A percentile compares a stretch with the other conserved stretches of the same genome.
Evolutionary conservation across 2,329 filamentous ascomycete genomes (phyloP).

Genomic region (Monilinia fructicola): DNA sequence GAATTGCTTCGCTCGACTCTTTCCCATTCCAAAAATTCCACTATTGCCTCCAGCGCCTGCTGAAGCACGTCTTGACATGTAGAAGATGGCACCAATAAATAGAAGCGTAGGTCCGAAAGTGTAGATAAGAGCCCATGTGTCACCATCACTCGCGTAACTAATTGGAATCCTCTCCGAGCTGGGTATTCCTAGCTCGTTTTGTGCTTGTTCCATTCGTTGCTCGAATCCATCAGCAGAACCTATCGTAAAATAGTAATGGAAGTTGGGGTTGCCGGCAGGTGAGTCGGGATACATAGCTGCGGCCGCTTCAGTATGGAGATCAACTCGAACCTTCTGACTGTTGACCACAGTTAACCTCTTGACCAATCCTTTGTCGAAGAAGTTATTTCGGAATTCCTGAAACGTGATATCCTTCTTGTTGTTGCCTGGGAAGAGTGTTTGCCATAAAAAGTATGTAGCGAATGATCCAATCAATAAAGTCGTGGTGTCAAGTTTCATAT

Average conservation of each 20-base stretch:
- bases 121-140: constrained; percentile 58
- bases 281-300: constrained; percentile 74
- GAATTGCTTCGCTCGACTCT: constrained; percentile 94
- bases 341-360: constrained; percentile 86
- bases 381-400: constrained; percentile 93
- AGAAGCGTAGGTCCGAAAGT: constrained; percentile 66
- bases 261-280: constrained; percentile 63
- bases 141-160: constrained; percentile 76
- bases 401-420: constrained; percentile 83
- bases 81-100: constrained; percentile 80
- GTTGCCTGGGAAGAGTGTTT: constrained; percentile 65
- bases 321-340: constrained; percentile 73
- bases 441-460: constrained; percentile 62
- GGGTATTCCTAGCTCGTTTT: constrained; percentile 83
- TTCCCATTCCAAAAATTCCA: constrained; percentile 93
- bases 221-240: constrained; percentile 94
- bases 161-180: constrained; percentile 88
- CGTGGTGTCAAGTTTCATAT: constrained; percentile 38
- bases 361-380: constrained; percentile 93
- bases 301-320: constrained; percentile 73
- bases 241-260: constrained; percentile 92
- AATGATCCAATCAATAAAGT: constrained; percentile 51
- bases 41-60: constrained; percentile 64
- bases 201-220: constrained; percentile 80
- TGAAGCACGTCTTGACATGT: constrained; percentile 72